Conservation (phyloP, 2,329 filamentous ascomycete genomes). For the Aspergillus chevalieri region DNA sequence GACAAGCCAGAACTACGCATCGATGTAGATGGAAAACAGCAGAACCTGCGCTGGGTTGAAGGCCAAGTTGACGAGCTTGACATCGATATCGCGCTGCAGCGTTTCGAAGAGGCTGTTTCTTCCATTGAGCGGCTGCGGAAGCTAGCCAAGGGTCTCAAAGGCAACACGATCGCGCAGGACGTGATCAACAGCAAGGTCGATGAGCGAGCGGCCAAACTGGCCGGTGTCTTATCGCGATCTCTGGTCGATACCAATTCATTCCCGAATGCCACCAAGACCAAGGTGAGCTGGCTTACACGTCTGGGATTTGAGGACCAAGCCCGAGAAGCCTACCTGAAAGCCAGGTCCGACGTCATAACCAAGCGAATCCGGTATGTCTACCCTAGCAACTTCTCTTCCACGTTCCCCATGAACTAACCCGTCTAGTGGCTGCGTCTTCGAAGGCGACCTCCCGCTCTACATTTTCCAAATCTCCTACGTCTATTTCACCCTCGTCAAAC, state of each 20-base stretch:
- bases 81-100: conserved; percentile 87
- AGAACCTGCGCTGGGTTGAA: conserved; percentile 94
- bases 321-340: conserved; percentile 76
- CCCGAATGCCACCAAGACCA: conserved; percentile 68
- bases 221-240: conserved; percentile 68
- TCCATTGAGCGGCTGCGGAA: conserved; percentile 79
- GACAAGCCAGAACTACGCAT: conserved; percentile 71
- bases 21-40: conserved; percentile 92
- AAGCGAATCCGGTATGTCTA: conserved; percentile 68
- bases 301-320: conserved; percentile 88
- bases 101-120: conserved; percentile 76
- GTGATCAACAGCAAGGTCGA: conserved; percentile 90
- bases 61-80: conserved; percentile 92
- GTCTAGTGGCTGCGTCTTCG: conserved; percentile 81
- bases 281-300: conserved; percentile 76
- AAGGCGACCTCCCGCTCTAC: conserved; percentile 85
- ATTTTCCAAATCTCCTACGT: conserved; percentile 94
- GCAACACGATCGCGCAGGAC: conserved; percentile 80
- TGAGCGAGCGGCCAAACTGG: conserved; percentile 72
- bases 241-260: conserved; percentile 73
- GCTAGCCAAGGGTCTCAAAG: conserved; percentile 72
- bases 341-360: conserved; percentile 70
- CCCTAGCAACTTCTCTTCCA: background rate
- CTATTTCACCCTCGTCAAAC: conserved; percentile 89
- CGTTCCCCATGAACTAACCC: conserved; percentile 14